A percentile compares a stretch with the other conserved stretches of the same genome.
phyloP scores from a whole-genome alignment of 2,329 filamentous ascomycete genomes.

The Aureobasidium sp. region DNA sequence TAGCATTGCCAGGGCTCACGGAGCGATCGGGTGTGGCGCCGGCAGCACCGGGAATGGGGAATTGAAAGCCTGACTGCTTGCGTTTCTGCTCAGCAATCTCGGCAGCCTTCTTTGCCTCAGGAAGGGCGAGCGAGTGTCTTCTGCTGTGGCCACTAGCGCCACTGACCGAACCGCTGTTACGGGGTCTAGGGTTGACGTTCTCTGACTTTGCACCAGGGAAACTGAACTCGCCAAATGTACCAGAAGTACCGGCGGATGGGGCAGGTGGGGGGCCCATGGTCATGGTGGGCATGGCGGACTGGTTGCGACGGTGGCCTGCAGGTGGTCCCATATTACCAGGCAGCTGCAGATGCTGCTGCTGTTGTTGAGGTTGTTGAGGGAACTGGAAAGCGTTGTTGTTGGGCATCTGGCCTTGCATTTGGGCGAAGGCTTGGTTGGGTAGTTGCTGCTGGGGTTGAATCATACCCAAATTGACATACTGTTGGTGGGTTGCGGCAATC shows the following conservation, averaged over 20 bases:
- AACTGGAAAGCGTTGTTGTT: constrained; percentile 77
- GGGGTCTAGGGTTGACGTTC: constrained; percentile 56
- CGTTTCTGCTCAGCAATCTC: constrained; percentile 95
- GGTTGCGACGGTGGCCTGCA: constrained; percentile 89
- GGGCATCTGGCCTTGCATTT: constrained; percentile 73
- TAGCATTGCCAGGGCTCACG: constrained; percentile 47
- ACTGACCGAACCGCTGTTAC: constrained; percentile 61
- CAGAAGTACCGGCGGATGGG: constrained; percentile 75
- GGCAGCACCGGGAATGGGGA: constrained; percentile 68
- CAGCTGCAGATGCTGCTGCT: constrained; percentile 64
- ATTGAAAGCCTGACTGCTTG: constrained; percentile 90
- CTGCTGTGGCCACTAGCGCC: constrained; percentile 74
- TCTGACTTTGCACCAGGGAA: constrained; percentile 38
- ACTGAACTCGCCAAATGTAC: constrained; percentile 69
- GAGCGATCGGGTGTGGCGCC: constrained; percentile 47
- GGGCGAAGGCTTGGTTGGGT: constrained; percentile 64
- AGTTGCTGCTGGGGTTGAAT: constrained; percentile 79
- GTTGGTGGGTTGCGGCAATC: constrained; percentile 91
- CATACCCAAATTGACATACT: constrained; percentile 97
- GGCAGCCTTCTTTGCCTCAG: constrained; percentile 95
- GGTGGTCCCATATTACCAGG: constrained; percentile 66
- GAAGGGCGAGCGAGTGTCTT: constrained; percentile 87
- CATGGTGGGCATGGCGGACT: constrained; percentile 91
- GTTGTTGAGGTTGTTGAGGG: constrained; percentile 65
- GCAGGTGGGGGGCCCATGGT: constrained; percentile 78